phyloP scores from a whole-genome alignment of 1,139 yeast genomes.

The Suhomyces bolitotheri region DNA sequence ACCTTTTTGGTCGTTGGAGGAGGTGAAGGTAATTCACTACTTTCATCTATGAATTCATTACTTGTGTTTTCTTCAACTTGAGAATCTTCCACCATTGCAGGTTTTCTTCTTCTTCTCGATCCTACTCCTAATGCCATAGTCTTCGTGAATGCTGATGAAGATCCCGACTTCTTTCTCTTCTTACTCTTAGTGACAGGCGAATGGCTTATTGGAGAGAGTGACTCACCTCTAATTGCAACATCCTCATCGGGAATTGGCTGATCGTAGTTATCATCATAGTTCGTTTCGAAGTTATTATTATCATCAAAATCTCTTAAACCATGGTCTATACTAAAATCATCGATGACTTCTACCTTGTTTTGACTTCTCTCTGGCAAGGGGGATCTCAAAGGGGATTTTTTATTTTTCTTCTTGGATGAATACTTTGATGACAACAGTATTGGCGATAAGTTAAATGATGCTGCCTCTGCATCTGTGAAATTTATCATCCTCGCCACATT shows the following conservation, averaged over 20 bases:
- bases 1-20: conserved; percentile 21
- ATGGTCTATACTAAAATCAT: conserved; percentile 11
- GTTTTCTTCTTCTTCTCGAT: conserved; percentile 17
- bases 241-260: conserved; percentile 4
- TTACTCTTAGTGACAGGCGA: conserved; percentile 8
- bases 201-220: conserved; percentile 8
- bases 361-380: conserved; percentile 30
- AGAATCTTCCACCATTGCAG: conserved; percentile 13
- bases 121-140: conserved; percentile 43
- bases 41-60: conserved; percentile 12
- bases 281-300: no score
- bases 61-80: conserved; percentile 27
- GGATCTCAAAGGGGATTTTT: conserved; percentile 36
- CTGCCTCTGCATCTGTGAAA: conserved; percentile 41
- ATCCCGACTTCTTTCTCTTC: conserved; percentile 4
- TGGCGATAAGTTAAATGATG: conserved; percentile 35
- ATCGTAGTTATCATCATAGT: conserved; percentile 15
- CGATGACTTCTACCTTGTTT: background rate
- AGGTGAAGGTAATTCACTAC: conserved; percentile 21
- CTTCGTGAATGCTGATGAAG: conserved; percentile 34
- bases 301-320: conserved; percentile 14
- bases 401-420: conserved; percentile 21
- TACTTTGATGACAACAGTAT: conserved; percentile 25
- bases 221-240: background rate
- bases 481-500: conserved; percentile 39